phyloP scores from a whole-genome alignment of 1,139 yeast genomes.

The Torulaspora pretoriensis region DNA sequence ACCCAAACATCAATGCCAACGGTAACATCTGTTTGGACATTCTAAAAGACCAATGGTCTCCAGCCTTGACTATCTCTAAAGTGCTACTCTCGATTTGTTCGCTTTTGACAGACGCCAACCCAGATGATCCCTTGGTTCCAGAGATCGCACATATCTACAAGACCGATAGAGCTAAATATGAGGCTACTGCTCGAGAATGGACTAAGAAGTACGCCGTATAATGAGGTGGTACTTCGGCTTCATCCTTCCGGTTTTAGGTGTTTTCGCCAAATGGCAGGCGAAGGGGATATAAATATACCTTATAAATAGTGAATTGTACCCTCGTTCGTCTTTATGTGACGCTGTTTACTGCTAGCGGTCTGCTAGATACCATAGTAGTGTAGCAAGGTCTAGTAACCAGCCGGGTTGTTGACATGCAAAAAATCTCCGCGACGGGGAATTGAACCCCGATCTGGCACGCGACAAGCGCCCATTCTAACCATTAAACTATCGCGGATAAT shows the following conservation, averaged over 20 bases:
- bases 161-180: constrained; percentile 90
- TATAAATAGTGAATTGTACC: constrained; percentile 5
- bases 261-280: constrained; percentile 1
- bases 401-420: constrained; percentile 6
- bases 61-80: constrained; percentile 76
- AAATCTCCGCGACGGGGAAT: constrained; percentile 40
- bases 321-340: constrained; percentile 1
- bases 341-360: no score
- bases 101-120: constrained; percentile 92
- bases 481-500: constrained; percentile 38
- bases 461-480: constrained; percentile 40
- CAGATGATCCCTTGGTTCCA: constrained; percentile 98
- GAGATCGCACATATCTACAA: constrained; percentile 97
- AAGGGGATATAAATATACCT: constrained; percentile 2
- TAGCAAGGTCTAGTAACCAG: not conserved
- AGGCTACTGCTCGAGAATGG: constrained; percentile 98
- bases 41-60: constrained; percentile 62
- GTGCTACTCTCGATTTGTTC: constrained; percentile 86
- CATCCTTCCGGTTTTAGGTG: constrained; percentile 3
- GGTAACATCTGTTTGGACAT: constrained; percentile 55
- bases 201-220: constrained; percentile 96
- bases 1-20: constrained; percentile 84
- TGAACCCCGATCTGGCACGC: constrained; percentile 41
- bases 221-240: constrained; percentile 9
- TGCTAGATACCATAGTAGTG: not conserved